Percentiles rank a stretch among this genome's conserved stretches.
Evolutionary conservation across 2,329 filamentous ascomycete genomes (phyloP).

Genomic region (Penicillium hesseltinei): DNA sequence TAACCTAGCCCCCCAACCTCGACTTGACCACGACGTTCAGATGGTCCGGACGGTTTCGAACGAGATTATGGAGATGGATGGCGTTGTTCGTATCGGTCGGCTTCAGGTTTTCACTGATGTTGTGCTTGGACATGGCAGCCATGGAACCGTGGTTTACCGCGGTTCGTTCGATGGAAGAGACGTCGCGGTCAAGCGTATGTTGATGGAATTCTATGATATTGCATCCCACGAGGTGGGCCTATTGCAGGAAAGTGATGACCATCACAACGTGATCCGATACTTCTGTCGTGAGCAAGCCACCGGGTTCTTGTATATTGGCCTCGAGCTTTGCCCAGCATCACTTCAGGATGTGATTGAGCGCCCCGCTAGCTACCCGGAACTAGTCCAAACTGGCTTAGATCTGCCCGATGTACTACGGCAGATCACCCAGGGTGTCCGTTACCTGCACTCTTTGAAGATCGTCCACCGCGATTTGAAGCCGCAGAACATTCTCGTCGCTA

Average conservation of each 20-base stretch:
- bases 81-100: constrained; percentile 60
- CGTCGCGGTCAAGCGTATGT: constrained; percentile 94
- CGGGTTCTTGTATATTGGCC: constrained; percentile 91
- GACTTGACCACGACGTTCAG: constrained; percentile 62
- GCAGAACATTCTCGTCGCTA: constrained; percentile 87
- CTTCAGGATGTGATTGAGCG: constrained; percentile 87
- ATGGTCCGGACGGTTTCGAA: constrained; percentile 54
- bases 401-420: constrained; percentile 79
- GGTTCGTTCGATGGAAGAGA: constrained; percentile 92
- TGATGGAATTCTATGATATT: constrained; percentile 93
- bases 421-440: constrained; percentile 82
- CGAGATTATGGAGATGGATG: constrained; percentile 59
- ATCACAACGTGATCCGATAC: constrained; percentile 95
- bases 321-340: constrained; percentile 91
- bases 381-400: constrained; percentile 67
- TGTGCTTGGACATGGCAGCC: constrained; percentile 74
- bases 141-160: constrained; percentile 93
- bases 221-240: constrained; percentile 91
- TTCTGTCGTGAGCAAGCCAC: constrained; percentile 86
- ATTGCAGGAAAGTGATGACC: constrained; percentile 88
- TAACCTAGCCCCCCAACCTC: constrained; percentile 39
- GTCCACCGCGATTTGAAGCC: constrained; percentile 97
- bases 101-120: constrained; percentile 60
- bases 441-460: constrained; percentile 87
- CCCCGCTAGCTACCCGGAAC: constrained; percentile 62